A percentile compares a stretch with the other conserved stretches of the same genome.
These are phyloP conservation scores for Phytophthora cajani DNA, from an alignment of 352 stramenopile species.

Conservation along the genomic window DNA sequence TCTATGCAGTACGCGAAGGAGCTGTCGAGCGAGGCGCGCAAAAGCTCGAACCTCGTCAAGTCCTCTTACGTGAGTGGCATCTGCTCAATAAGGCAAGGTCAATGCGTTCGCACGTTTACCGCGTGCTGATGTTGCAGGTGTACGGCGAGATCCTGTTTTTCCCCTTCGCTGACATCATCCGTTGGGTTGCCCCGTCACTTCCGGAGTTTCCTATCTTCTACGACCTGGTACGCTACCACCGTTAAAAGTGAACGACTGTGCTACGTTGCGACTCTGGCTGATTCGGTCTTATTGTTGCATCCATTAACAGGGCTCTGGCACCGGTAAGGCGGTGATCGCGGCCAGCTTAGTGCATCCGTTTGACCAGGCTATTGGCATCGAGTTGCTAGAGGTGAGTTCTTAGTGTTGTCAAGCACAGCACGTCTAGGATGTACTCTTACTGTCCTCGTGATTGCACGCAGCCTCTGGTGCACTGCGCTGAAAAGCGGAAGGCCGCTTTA, in stretches of 20 bases:
- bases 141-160: slow-evolving; percentile 90
- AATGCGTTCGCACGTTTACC: not conserved
- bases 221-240: slow-evolving; percentile 59
- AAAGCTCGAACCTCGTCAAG: slow-evolving; percentile 82
- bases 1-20: slow-evolving; percentile 79
- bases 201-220: slow-evolving; percentile 83
- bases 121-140: slow-evolving; percentile 44
- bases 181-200: slow-evolving; percentile 64
- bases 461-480: slow-evolving; percentile 76
- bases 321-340: slow-evolving; percentile 81
- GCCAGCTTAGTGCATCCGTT: slow-evolving; percentile 83
- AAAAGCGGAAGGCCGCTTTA: slow-evolving; percentile 72
- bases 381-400: slow-evolving; percentile 63
- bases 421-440: not conserved
- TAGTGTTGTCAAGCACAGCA: not conserved
- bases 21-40: slow-evolving; percentile 77
- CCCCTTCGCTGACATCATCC: slow-evolving; percentile 79
- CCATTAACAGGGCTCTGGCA: slow-evolving; percentile 70
- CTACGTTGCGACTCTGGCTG: not conserved
- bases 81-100: not conserved
- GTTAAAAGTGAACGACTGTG: not conserved
- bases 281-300: not conserved
- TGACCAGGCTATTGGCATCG: slow-evolving; percentile 85
- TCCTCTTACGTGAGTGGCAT: slow-evolving; percentile 66
- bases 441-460: slow-evolving; percentile 18